Evolutionary conservation across 306 rosid genomes (phyloP).

Genomic region (Ormosia semicastrata): DNA sequence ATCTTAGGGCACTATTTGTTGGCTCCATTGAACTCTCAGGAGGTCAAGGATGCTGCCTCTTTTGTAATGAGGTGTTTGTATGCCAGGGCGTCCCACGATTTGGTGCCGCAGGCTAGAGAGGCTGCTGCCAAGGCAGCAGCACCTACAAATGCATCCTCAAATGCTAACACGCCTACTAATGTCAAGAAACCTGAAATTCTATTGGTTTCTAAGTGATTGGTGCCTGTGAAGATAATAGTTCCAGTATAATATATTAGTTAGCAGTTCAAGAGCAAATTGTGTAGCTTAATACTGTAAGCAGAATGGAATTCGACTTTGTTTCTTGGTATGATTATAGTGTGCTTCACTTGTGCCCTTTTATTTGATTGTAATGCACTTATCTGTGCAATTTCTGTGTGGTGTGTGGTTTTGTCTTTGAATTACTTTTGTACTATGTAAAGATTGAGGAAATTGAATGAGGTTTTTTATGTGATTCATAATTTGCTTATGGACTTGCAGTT

Average conservation of each 20-base stretch:
- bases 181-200: slow-evolving; percentile 82
- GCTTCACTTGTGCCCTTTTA: not conserved
- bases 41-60: slow-evolving; percentile 71
- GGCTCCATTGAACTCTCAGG: slow-evolving; percentile 77
- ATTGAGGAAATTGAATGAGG: slow-evolving; percentile 17
- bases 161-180: slow-evolving; percentile 80
- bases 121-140: slow-evolving; percentile 41
- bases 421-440: slow-evolving; percentile 21
- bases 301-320: slow-evolving; percentile 4
- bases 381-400: not conserved
- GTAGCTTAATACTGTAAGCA: slow-evolving; percentile 46
- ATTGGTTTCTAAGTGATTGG: slow-evolving; percentile 74
- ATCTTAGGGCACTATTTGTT: slow-evolving; percentile 86
- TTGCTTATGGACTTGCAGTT: not conserved
- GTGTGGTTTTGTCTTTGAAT: not conserved
- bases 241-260: slow-evolving; percentile 48
- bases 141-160: slow-evolving; percentile 50
- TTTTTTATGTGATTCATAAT: not conserved
- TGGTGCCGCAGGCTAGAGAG: slow-evolving; percentile 64
- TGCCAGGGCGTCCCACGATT: slow-evolving; percentile 86
- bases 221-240: slow-evolving; percentile 38
- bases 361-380: slow-evolving; percentile 17
- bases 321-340: not conserved
- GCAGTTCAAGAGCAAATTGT: slow-evolving; percentile 37
- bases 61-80: slow-evolving; percentile 64